A percentile compares a stretch with the other conserved stretches of the same genome.
Conservation (phyloP, 768 basidiomycete species). For the Pleurotus tuoliensis region DNA sequence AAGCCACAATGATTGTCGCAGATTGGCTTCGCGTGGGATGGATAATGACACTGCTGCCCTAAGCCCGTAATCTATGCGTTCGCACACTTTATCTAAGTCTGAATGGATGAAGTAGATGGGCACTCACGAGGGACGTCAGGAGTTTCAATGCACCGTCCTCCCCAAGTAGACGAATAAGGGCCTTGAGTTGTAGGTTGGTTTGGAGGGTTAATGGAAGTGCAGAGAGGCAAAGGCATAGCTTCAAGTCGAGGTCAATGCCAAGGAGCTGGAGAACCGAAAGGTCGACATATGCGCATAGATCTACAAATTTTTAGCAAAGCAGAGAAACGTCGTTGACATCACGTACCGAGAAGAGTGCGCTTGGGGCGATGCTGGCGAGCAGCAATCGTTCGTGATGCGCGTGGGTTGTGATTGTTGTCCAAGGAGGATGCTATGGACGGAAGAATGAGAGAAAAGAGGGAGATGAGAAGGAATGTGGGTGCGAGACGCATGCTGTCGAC, state of each 20-base stretch:
- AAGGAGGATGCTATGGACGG: background rate
- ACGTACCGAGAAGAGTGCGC: slow-evolving; percentile 6
- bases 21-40: slow-evolving; percentile 8
- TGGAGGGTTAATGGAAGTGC: slow-evolving; percentile 8
- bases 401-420: background rate
- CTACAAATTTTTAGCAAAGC: background rate
- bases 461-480: slow-evolving; percentile 10
- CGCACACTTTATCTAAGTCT: too few relatives aligned
- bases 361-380: slow-evolving; percentile 7
- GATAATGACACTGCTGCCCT: slow-evolving; percentile 8
- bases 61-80: background rate
- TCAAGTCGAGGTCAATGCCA: slow-evolving; percentile 1
- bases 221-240: slow-evolving; percentile 13
- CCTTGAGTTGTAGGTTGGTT: background rate
- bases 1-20: slow-evolving; percentile 9
- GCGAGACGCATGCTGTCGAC: slow-evolving; percentile 10
- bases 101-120: too few relatives aligned
- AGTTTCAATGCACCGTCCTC: background rate
- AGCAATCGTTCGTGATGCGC: slow-evolving; percentile 4
- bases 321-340: background rate
- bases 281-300: slow-evolving; percentile 12
- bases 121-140: slow-evolving; percentile 4
- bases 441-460: slow-evolving; percentile 6
- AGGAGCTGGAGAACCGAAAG: slow-evolving; percentile 2
- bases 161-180: background rate